phyloP scores from a whole-genome alignment of 192 early-diverging fungal genomes.

The Coemansia sp. region DNA sequence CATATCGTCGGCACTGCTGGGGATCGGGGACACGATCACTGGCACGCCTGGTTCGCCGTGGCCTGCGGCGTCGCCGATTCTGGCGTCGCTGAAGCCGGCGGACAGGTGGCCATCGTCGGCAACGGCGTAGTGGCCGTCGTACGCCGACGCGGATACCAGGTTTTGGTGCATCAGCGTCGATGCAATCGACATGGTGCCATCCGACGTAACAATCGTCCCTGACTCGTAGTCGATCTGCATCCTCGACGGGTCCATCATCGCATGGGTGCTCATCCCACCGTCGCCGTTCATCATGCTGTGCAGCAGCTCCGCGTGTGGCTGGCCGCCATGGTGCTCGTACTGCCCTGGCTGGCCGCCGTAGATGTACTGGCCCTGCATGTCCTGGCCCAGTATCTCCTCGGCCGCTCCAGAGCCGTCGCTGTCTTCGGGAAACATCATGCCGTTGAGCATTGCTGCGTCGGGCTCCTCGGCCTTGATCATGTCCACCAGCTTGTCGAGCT shows the following conservation, averaged over 20 bases:
- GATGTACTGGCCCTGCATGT: slow-evolving; percentile 14
- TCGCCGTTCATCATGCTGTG: slow-evolving; percentile 21
- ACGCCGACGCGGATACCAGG: slow-evolving; percentile 2
- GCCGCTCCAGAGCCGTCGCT: slow-evolving; percentile 34
- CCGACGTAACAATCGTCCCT: slow-evolving; percentile 10
- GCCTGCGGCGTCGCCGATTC: too few species aligned
- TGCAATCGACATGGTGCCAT: slow-evolving; percentile 19
- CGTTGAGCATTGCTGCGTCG: slow-evolving; percentile 30
- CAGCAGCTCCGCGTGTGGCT: slow-evolving; percentile 25
- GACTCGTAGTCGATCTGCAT: slow-evolving; percentile 32
- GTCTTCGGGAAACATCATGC: slow-evolving; percentile 41
- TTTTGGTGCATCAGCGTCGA: slow-evolving; percentile 12
- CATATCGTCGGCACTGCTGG: slow-evolving; percentile 6
- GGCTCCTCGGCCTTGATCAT: slow-evolving; percentile 44
- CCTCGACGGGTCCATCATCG: slow-evolving; percentile 35
- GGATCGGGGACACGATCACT: slow-evolving; percentile 11
- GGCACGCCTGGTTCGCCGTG: slow-evolving; percentile 1
- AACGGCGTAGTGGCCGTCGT: slow-evolving; percentile 5
- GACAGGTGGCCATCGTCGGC: not conserved
- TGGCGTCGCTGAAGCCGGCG: too few species aligned
- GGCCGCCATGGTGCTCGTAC: slow-evolving; percentile 10
- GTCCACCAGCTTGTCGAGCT: slow-evolving; percentile 51
- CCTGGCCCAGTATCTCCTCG: slow-evolving; percentile 26
- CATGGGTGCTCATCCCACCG: slow-evolving; percentile 16
- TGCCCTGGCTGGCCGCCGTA: slow-evolving; percentile 25